Base-by-base conservation (phyloP, 768 basidiomycete genomes). In the Leucogyrophana mollusca region DNA sequence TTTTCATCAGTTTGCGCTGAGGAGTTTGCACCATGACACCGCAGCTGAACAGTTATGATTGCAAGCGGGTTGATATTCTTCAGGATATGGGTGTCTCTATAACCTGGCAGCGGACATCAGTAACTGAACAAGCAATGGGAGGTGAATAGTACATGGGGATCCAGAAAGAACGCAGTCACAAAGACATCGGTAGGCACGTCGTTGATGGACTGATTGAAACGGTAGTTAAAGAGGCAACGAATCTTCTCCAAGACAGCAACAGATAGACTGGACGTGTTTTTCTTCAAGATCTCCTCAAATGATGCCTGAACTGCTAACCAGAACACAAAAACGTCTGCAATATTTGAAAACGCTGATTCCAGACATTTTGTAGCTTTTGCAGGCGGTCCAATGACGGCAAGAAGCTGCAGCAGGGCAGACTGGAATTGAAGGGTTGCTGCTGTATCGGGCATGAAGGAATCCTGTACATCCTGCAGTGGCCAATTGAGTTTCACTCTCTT, bases 321-420 rank as follows among this genome's bases (percentile, higher is more conserved):
- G 35, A 63, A 63, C 10, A 58, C 43, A 32, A 42, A 63, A 1
- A 61, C 52, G 43, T 61, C 58, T 9, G 54, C 57, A 17, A 51
- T 47, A n/a, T 54, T 61, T 2, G 48, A 40, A 7, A 52, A 44
- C 4, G 52, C 42, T 1, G 61, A 53, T 33, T 63, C 60, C 5
- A 63, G 56, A 25, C 60, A 61, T 24, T 52, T 56, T 18, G 58
- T 54, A 1, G 61, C 40, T 3, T 55, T 50, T 14, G 50, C 50
- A n/a, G 55, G 37, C 3, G 55, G 57, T 30, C 50, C 52, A 4
- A 58, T 39, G 18, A 52, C 40, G 7, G 22, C 17, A 27, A 9
- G 4, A 2, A 55, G 33, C 25, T 55, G 46, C 24, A 39, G 4
- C 20, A 55, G 43, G 14, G 48, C 22, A 5, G 40, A n/a, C 9